Evolutionary conservation across 2,329 filamentous ascomycete species (phyloP).

Genomic region (Hypoxylon sp.): DNA sequence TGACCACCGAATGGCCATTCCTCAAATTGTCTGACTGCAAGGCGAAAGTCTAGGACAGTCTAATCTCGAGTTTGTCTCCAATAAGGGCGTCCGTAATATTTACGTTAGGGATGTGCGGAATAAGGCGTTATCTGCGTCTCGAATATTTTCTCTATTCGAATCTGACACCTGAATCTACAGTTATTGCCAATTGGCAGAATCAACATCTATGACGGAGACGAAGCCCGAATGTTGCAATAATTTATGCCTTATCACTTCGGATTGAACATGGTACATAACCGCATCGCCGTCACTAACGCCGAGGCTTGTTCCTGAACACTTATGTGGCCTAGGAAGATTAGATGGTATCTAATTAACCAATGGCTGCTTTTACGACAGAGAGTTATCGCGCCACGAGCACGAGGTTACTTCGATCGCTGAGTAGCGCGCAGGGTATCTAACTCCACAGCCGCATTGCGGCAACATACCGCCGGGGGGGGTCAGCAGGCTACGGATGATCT

Average conservation of each 20-base stretch:
- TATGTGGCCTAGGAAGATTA: conserved; percentile 23
- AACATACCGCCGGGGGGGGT: conserved; percentile 30
- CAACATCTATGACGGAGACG: conserved; percentile 29
- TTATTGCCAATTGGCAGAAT: conserved; percentile 27
- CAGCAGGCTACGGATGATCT: conserved; percentile 46
- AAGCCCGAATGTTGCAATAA: conserved; percentile 26
- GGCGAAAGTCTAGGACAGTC: conserved; percentile 27
- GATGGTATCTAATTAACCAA: conserved; percentile 29
- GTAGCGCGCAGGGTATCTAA: conserved; percentile 40
- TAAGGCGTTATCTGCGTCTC: conserved; percentile 27
- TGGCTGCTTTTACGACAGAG: conserved; percentile 36
- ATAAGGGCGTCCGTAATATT: conserved; percentile 27
- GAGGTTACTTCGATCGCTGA: conserved; percentile 48
- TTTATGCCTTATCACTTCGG: conserved; percentile 27
- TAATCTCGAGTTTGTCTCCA: conserved; percentile 20
- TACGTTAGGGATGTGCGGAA: not conserved
- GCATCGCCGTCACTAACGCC: conserved; percentile 28
- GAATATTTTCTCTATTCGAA: conserved; percentile 23
- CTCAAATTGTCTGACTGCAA: conserved; percentile 24
- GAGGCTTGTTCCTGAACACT: conserved; percentile 34
- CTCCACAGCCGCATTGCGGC: conserved; percentile 49
- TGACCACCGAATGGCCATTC: conserved; percentile 36
- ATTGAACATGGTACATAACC: conserved; percentile 18
- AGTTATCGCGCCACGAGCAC: conserved; percentile 44
- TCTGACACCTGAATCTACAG: conserved; percentile 35